These are phyloP conservation scores for Tinospora cordifolia DNA, from an alignment of 164 flowering plant genomes.

Conservation along the genomic window DNA sequence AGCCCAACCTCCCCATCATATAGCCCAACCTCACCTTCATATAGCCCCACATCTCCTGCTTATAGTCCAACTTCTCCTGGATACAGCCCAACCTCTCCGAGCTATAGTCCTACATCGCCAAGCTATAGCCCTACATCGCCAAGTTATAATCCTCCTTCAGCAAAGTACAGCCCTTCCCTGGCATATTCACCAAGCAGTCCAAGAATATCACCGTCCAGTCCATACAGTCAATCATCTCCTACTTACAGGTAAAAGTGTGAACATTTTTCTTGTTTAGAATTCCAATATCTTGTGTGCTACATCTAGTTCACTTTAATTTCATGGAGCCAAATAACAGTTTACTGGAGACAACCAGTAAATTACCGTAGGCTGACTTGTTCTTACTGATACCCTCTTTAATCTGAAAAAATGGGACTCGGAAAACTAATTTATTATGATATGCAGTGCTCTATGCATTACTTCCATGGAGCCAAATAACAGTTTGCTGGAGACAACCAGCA, in stretches of 20 bases:
- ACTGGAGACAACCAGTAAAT: background rate
- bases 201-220: constrained; percentile 72
- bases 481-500: background rate
- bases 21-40: constrained; percentile 89
- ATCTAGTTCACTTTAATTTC: background rate
- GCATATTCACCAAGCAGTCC: constrained; percentile 94
- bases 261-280: background rate
- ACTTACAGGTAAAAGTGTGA: constrained; percentile 59
- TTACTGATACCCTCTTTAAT: background rate
- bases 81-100: constrained; percentile 80
- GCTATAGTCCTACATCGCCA: constrained; percentile 76
- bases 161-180: constrained; percentile 71
- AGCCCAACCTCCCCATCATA: constrained; percentile 92
- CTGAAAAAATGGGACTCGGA: background rate
- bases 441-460: no score
- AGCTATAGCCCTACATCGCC: constrained; percentile 70
- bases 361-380: background rate
- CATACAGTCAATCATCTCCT: constrained; percentile 87
- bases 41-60: constrained; percentile 82
- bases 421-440: background rate
- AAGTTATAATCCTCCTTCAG: constrained; percentile 57
- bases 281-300: background rate
- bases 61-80: constrained; percentile 84
- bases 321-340: background rate
- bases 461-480: background rate